Conservation (phyloP, 176 grass and related monocot genomes). For the Saccharum officinarum region DNA sequence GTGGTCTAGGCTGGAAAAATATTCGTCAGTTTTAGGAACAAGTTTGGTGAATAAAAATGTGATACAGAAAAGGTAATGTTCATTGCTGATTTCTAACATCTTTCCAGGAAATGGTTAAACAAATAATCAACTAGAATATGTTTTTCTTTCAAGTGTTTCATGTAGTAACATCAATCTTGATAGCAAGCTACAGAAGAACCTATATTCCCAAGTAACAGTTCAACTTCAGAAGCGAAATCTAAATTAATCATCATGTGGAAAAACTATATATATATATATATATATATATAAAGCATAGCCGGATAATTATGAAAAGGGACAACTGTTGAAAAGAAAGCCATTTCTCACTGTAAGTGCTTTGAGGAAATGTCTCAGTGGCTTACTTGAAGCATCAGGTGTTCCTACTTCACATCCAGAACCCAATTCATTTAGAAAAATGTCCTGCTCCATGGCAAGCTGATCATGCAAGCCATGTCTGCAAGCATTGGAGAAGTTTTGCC, state of each 20-base stretch:
- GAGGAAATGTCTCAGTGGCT: constrained; percentile 5
- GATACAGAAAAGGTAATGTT: not conserved
- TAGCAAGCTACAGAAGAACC: not conserved
- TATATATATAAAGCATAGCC: not conserved
- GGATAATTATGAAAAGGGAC: not conserved
- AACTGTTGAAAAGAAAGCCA: not conserved
- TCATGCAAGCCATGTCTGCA: constrained; percentile 61
- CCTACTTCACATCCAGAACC: constrained; percentile 54
- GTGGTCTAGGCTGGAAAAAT: not conserved
- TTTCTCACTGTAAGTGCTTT: constrained; percentile 6
- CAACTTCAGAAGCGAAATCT: not conserved
- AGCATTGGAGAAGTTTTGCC: constrained; percentile 58
- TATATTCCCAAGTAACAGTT: not conserved
- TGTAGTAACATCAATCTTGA: not conserved
- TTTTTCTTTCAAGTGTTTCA: not conserved
- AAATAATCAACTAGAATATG: not conserved
- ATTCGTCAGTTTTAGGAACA: not conserved
- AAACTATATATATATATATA: not conserved
- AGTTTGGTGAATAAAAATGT: not conserved
- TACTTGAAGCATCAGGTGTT: constrained; percentile 57
- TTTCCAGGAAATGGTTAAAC: not conserved
- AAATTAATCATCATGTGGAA: not conserved
- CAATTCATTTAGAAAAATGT: constrained; percentile 55
- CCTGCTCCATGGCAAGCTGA: constrained; percentile 48
- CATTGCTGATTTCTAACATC: not conserved